Conservation (phyloP, 1,284 basidiomycete species). For the Ceratobasidium sp. region DNA sequence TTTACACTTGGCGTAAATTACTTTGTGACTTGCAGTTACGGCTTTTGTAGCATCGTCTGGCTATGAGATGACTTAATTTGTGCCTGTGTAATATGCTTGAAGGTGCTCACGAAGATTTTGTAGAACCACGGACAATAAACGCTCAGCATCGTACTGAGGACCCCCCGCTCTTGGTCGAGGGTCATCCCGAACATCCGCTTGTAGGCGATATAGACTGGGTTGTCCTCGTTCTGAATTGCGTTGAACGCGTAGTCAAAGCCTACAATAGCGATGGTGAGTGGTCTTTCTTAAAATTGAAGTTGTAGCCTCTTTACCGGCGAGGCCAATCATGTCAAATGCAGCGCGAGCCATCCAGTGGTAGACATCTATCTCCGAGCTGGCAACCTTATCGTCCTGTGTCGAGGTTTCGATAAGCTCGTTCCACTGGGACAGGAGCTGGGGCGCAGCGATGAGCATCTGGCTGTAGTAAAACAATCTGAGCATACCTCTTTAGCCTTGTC, state of each 20-base stretch:
- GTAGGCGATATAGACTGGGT: constrained; percentile 76
- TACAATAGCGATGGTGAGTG: constrained; percentile 48
- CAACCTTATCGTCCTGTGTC: background rate
- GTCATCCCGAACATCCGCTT: constrained; percentile 80
- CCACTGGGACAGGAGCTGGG: constrained; percentile 47
- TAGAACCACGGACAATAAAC: constrained; percentile 68
- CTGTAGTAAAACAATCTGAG: constrained; percentile 54
- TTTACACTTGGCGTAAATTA: constrained; percentile 71
- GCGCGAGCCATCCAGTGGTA: constrained; percentile 75
- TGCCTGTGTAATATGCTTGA: background rate
- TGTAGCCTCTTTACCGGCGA: constrained; percentile 60
- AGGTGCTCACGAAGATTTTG: constrained; percentile 62
- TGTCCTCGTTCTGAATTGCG: constrained; percentile 73
- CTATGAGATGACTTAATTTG: constrained; percentile 53
- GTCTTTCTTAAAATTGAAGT: background rate
- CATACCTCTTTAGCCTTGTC: constrained; percentile 70
- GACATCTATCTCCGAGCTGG: constrained; percentile 61
- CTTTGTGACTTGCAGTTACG: constrained; percentile 62
- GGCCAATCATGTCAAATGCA: constrained; percentile 80
- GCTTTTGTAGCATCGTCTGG: constrained; percentile 61
- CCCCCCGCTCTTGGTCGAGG: constrained; percentile 61
- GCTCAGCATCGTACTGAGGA: constrained; percentile 57
- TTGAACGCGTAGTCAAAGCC: constrained; percentile 82
- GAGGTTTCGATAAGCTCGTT: constrained; percentile 31
- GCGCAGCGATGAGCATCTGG: background rate